Conservation (phyloP, 2,329 filamentous ascomycete genomes). For the Arachnomyces sp. region DNA sequence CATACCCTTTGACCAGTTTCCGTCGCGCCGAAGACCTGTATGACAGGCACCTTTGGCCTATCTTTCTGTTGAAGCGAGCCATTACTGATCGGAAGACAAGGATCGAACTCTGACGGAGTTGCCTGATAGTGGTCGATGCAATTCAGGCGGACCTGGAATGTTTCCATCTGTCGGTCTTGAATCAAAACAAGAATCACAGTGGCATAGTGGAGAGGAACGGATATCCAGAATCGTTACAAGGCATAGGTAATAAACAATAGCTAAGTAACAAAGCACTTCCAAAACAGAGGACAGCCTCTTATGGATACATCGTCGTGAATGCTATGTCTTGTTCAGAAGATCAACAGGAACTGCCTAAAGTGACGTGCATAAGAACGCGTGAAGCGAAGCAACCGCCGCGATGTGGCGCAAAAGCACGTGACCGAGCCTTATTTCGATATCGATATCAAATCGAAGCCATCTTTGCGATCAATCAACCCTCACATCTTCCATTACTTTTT, state of each 20-base stretch:
- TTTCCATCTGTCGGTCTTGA: constrained; percentile 53
- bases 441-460: too few species aligned
- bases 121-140: constrained; percentile 94
- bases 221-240: too few species aligned
- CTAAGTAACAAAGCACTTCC: too few species aligned
- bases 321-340: too few species aligned
- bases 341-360: too few species aligned
- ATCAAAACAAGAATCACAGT: constrained; percentile 2
- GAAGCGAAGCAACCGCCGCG: too few species aligned
- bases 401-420: constrained; percentile 6
- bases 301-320: too few species aligned
- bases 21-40: constrained; percentile 86
- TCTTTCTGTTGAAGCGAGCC: constrained; percentile 52
- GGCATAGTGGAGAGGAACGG: constrained; percentile 16
- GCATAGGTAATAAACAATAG: too few species aligned
- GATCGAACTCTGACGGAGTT: constrained; percentile 70
- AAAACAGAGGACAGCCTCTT: too few species aligned
- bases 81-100: constrained; percentile 61
- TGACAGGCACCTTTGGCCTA: constrained; percentile 70
- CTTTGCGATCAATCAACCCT: too few species aligned
- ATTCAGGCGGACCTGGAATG: constrained; percentile 86
- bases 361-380: too few species aligned
- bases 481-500: too few species aligned
- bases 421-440: not conserved
- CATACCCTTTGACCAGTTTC: constrained; percentile 95